phyloP scores from a whole-genome alignment of 352 stramenopile species.

The Porosira glacialis region DNA sequence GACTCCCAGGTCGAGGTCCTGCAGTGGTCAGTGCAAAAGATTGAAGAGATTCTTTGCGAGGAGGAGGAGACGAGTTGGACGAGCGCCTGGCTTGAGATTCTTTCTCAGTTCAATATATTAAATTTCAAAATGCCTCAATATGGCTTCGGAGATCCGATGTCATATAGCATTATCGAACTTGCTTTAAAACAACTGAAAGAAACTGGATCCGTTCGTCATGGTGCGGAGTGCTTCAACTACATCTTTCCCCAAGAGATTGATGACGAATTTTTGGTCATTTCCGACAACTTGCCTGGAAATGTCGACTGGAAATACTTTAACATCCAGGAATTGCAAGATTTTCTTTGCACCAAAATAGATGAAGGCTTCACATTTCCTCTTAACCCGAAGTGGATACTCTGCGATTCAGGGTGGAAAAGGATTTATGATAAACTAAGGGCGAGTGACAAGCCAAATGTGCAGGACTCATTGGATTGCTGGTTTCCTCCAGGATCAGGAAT shows the following conservation, averaged over 20 bases:
- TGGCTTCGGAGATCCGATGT: constrained; percentile 66
- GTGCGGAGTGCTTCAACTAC: constrained; percentile 75
- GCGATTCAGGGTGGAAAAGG: no score
- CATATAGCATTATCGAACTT: constrained; percentile 61
- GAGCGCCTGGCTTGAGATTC: constrained; percentile 14
- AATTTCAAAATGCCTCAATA: constrained; percentile 47
- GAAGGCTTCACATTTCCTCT: constrained; percentile 66
- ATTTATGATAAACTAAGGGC: no score
- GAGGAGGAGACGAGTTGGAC: constrained; percentile 40
- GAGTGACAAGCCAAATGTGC: no score
- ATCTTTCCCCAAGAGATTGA: constrained; percentile 75
- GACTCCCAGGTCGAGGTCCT: constrained; percentile 60
- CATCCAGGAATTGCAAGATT: constrained; percentile 28
- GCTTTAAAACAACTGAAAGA: constrained; percentile 32
- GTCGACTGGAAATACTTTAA: constrained; percentile 38
- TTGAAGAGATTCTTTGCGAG: constrained; percentile 32
- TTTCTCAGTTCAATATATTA: constrained; percentile 34
- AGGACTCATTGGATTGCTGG: no score
- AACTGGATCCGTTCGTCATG: constrained; percentile 61
- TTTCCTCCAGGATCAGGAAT: no score
- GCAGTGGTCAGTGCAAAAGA: constrained; percentile 59
- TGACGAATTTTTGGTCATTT: constrained; percentile 61
- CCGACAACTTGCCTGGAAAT: constrained; percentile 30
- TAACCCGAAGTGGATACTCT: no score
- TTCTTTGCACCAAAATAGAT: constrained; percentile 55